Percentiles rank a stretch among this genome's conserved stretches.
Evolutionary conservation across 2,329 filamentous ascomycete species (phyloP).

Genomic region (Oidium heveae): DNA sequence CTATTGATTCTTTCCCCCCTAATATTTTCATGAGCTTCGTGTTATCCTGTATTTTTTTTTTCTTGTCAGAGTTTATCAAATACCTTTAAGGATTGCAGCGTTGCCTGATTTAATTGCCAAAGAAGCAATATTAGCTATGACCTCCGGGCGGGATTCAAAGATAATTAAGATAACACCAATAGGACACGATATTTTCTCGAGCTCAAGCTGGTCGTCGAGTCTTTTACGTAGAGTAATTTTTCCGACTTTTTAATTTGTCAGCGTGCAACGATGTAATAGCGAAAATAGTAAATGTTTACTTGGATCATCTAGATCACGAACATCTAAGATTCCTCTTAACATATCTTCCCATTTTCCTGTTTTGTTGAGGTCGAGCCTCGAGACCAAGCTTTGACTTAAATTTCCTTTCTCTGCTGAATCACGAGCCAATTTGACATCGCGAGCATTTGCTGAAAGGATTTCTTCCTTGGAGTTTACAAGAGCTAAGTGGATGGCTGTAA

Average conservation of each 20-base stretch:
- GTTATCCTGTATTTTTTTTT: too few relatives aligned
- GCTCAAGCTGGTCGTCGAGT: conserved; percentile 60
- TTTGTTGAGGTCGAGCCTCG: conserved; percentile 64
- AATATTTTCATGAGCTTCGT: neutral
- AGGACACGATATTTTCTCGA: conserved; percentile 77
- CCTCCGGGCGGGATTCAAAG: conserved; percentile 90
- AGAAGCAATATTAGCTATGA: conserved; percentile 93
- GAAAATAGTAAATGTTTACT: conserved; percentile 21
- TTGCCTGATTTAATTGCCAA: conserved; percentile 94
- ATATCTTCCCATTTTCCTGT: conserved; percentile 93
- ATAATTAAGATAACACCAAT: conserved; percentile 97
- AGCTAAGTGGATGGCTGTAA: conserved; percentile 62
- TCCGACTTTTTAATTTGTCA: conserved; percentile 32
- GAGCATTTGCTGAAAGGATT: conserved; percentile 69
- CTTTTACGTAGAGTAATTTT: conserved; percentile 60
- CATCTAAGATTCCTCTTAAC: conserved; percentile 82
- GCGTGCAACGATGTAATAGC: too few relatives aligned
- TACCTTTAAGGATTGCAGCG: conserved; percentile 80
- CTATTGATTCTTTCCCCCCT: conserved; percentile 82
- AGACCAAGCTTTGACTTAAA: conserved; percentile 60
- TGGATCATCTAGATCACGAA: conserved; percentile 62
- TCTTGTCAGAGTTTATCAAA: neutral
- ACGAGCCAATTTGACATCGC: conserved; percentile 52
- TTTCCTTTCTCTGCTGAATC: conserved; percentile 49
- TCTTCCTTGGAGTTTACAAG: conserved; percentile 41